A percentile compares a stretch with the other conserved stretches of the same genome.
phyloP scores from a whole-genome alignment of 1,284 basidiomycete species.

The Peniophora sp. region DNA sequence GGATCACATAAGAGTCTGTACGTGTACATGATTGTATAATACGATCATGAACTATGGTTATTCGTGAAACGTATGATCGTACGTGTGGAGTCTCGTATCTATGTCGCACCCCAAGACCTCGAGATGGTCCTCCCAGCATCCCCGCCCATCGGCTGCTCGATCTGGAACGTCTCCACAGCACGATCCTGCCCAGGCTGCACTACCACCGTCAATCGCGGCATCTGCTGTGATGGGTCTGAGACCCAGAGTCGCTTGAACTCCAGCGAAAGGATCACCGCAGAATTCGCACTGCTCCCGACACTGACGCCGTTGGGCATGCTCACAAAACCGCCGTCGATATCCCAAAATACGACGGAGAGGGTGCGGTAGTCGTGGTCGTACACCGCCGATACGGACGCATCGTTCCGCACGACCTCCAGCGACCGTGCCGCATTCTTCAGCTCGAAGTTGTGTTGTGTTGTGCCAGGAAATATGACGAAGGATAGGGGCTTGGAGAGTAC shows the following conservation, averaged over 20 bases:
- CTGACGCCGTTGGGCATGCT: constrained; percentile 23
- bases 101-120: neutral
- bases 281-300: constrained; percentile 31
- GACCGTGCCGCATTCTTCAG: constrained; percentile 14
- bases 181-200: constrained; percentile 20
- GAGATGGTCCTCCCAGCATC: constrained; percentile 7
- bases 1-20: too few species aligned
- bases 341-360: constrained; percentile 39
- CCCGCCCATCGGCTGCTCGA: constrained; percentile 5
- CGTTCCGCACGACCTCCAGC: constrained; percentile 34
- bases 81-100: too few species aligned
- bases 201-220: constrained; percentile 21
- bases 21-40: too few species aligned
- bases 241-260: constrained; percentile 37
- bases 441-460: constrained; percentile 24
- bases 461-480: constrained; percentile 51
- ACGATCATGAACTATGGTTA: too few species aligned
- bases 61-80: too few species aligned
- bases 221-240: constrained; percentile 47
- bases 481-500: constrained; percentile 27
- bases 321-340: constrained; percentile 19
- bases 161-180: constrained; percentile 10
- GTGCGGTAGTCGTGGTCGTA: constrained; percentile 28
- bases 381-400: constrained; percentile 31
- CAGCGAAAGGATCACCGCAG: constrained; percentile 36